These are phyloP conservation scores for Cyberlindnera americana DNA, from an alignment of 805 yeast genomes.

Conservation along the genomic window DNA sequence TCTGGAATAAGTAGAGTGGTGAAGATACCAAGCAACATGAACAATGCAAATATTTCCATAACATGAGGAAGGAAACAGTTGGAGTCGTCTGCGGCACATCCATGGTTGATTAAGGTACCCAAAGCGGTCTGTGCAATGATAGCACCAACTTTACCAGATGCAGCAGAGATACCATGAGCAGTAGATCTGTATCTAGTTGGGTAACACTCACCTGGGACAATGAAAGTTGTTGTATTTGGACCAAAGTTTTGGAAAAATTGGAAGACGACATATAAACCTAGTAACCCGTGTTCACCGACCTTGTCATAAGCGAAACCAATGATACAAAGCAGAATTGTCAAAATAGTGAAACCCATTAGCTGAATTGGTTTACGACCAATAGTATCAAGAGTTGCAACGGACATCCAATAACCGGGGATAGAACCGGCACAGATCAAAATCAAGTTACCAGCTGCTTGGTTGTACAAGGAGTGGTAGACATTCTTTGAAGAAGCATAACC, in stretches of 20 bases:
- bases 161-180: slow-evolving; percentile 94
- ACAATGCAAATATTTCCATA: slow-evolving; percentile 89
- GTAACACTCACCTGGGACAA: slow-evolving; percentile 87
- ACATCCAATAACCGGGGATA: slow-evolving; percentile 88
- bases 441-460: slow-evolving; percentile 87
- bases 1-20: slow-evolving; percentile 74
- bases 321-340: slow-evolving; percentile 70
- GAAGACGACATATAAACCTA: slow-evolving; percentile 73
- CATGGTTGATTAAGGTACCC: slow-evolving; percentile 79
- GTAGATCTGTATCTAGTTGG: slow-evolving; percentile 96
- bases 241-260: slow-evolving; percentile 92
- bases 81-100: slow-evolving; percentile 51
- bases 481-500: slow-evolving; percentile 75
- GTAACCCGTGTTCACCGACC: slow-evolving; percentile 58
- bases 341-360: slow-evolving; percentile 65
- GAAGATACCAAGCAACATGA: slow-evolving; percentile 79
- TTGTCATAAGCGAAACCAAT: slow-evolving; percentile 84
- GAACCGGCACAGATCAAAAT: slow-evolving; percentile 93
- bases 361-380: slow-evolving; percentile 86
- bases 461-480: slow-evolving; percentile 66
- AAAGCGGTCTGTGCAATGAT: slow-evolving; percentile 85
- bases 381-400: slow-evolving; percentile 75
- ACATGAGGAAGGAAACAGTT: slow-evolving; percentile 89
- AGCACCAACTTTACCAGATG: slow-evolving; percentile 89
- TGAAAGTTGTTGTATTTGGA: slow-evolving; percentile 89